A percentile compares a stretch with the other conserved stretches of the same genome.
These are phyloP conservation scores for Angophora floribunda DNA, from an alignment of 345 rosid species.

Conservation along the genomic window DNA sequence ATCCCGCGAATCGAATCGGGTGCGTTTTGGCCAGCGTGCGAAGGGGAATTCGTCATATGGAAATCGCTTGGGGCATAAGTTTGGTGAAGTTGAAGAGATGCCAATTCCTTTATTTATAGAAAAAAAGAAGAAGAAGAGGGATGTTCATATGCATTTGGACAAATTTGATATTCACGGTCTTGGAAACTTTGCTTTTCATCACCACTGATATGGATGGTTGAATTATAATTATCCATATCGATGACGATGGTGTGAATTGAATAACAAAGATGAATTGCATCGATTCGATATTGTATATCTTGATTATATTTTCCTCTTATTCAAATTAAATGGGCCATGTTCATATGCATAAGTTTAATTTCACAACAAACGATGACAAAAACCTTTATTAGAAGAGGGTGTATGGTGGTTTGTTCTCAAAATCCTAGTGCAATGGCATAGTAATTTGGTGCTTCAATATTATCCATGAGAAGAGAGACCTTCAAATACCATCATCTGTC, in stretches of 20 bases:
- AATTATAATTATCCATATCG: neutral
- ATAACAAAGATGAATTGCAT: neutral
- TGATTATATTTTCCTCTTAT: accelerated
- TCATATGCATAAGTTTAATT: neutral
- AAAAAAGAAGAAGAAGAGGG: neutral
- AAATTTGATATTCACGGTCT: neutral
- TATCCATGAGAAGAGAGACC: neutral
- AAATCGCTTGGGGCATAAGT: neutral
- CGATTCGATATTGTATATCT: no score
- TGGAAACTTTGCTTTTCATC: no score
- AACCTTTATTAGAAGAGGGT: neutral
- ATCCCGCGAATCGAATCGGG: neutral
- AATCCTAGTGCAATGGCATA: neutral
- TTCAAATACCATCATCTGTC: neutral
- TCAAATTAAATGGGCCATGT: neutral
- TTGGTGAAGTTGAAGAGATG: neutral
- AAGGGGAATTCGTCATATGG: neutral
- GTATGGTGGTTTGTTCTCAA: neutral
- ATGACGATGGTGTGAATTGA: neutral
- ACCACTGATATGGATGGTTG: neutral
- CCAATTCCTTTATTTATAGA: neutral
- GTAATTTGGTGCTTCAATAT: neutral
- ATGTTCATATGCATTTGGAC: neutral
- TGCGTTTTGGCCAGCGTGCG: neutral
- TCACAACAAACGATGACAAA: neutral